Conservation (phyloP, 805 yeast species). For the Tetrapisispora taiwanensis region DNA sequence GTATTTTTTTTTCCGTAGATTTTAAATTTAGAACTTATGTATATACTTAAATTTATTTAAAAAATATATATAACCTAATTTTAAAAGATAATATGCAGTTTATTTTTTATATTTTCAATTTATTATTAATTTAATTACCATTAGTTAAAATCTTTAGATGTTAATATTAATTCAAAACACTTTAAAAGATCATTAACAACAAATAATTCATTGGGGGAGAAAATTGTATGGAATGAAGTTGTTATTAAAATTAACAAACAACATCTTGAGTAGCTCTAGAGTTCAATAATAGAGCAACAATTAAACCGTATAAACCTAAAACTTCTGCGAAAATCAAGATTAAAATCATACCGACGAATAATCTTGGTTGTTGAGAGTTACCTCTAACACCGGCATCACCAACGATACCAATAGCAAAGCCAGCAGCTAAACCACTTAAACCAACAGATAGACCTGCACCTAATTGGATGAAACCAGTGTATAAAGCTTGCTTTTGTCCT, state of each 20-base stretch:
- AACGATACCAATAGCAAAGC: conserved; percentile 97
- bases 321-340: conserved; percentile 98
- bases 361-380: conserved; percentile 95
- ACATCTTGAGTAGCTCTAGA: conserved; percentile 95
- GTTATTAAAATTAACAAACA: conserved; percentile 42
- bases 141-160: too few species aligned
- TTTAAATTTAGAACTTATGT: too few species aligned
- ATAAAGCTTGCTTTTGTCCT: conserved; percentile 83
- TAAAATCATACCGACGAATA: conserved; percentile 96
- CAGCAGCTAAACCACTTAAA: conserved; percentile 94
- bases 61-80: background rate
- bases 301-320: conserved; percentile 94
- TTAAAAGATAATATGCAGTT: conserved; percentile 1
- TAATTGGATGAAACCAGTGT: conserved; percentile 94
- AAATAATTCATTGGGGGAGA: background rate
- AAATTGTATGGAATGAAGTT: background rate
- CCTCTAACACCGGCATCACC: conserved; percentile 99
- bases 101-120: background rate
- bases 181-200: too few species aligned
- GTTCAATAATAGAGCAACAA: conserved; percentile 95
- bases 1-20: background rate
- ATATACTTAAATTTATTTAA: background rate
- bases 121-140: too few species aligned
- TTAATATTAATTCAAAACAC: too few species aligned
- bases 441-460: conserved; percentile 99